Base-by-base conservation (phyloP, 805 yeast species). In the Brettanomyces bruxellensis region DNA sequence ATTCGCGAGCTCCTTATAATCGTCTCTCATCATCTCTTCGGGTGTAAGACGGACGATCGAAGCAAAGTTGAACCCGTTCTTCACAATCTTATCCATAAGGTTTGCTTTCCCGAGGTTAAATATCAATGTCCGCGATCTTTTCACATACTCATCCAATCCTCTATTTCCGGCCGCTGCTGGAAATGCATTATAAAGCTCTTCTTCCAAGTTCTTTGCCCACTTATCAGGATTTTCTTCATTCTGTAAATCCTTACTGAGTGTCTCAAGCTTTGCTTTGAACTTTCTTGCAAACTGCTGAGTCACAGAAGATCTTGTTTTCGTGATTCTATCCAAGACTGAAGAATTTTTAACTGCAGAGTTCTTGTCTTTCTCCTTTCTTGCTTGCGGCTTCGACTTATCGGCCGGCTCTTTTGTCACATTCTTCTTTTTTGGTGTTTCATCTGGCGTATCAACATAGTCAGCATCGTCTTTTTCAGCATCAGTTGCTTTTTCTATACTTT, bases 1-100 rank as follows among this genome's bases (percentile, higher is more conserved):
- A 51, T 81, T 84, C 14, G 89, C 90, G 47, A 82, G 75, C 52
- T 75, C 71, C 50, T 83, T 69, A 53, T 84, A 91, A 4, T 89
- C 88, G 56, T 86, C 88, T 24, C 62, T 55, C 52, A 79, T 67
- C 68, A 90, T 74, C 54, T 90, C 91, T 55, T 84, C 87, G 0
- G 81, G 81, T 5, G 82, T 70, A 71, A 86, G 69, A 34, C 68
- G 70, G 3, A 82, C 89, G 40, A 88, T 67, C 51, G 80, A 74
- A 13, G 67, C 68, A 39, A 85, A 75, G 1, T 78, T 65, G 25
- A 86, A 65, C 22, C 71, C 68, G 30, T 76, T 72, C 34, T 72
- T 68, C 34, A 82, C 64, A 4, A 90, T 73, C 47, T 81, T 78
- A 25, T 67, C 66, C 53, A 87, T 74, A 40, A 81, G 75, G 41